Conservation (phyloP, 2,329 filamentous ascomycete species). For the Exophiala calicioides region DNA sequence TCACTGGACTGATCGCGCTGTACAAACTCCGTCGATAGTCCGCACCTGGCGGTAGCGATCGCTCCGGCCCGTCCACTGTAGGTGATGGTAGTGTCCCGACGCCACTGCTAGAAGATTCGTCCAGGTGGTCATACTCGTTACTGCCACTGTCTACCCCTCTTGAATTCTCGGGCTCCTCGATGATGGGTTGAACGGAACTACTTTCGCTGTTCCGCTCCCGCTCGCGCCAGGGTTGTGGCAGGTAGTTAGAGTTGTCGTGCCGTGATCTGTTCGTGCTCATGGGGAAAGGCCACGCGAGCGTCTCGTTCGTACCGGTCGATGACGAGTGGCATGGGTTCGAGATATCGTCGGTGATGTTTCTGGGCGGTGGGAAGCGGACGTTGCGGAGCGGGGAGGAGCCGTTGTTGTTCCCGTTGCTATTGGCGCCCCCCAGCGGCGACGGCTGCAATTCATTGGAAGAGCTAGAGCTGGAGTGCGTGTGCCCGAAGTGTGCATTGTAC, state of each 20-base stretch:
- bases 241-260: slow-evolving; percentile 7
- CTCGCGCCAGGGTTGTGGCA: background rate
- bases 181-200: slow-evolving; percentile 23
- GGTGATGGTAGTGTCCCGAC: slow-evolving; percentile 20
- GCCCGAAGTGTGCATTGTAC: slow-evolving; percentile 23
- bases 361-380: slow-evolving; percentile 7
- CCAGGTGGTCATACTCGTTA: slow-evolving; percentile 14
- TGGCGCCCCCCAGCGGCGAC: slow-evolving; percentile 10
- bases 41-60: slow-evolving; percentile 4
- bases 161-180: slow-evolving; percentile 11
- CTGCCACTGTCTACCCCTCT: slow-evolving; percentile 3
- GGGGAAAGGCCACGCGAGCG: slow-evolving; percentile 22
- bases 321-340: slow-evolving; percentile 14
- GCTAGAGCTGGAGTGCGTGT: slow-evolving; percentile 21
- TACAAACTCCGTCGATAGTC: slow-evolving; percentile 17
- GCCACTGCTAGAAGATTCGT: slow-evolving; percentile 20
- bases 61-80: background rate
- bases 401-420: background rate
- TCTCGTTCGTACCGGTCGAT: slow-evolving; percentile 15
- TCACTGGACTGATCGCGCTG: slow-evolving; percentile 20
- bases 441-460: slow-evolving; percentile 13
- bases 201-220: slow-evolving; percentile 13
- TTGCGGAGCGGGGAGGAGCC: slow-evolving; percentile 13
- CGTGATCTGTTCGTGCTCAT: slow-evolving; percentile 15
- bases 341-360: slow-evolving; percentile 10